Evolutionary conservation across 2,329 filamentous ascomycete species (phyloP), one percentile per base, ranked within the genome.

Genomic region (Teratosphaeria epicoccoides): DNA sequence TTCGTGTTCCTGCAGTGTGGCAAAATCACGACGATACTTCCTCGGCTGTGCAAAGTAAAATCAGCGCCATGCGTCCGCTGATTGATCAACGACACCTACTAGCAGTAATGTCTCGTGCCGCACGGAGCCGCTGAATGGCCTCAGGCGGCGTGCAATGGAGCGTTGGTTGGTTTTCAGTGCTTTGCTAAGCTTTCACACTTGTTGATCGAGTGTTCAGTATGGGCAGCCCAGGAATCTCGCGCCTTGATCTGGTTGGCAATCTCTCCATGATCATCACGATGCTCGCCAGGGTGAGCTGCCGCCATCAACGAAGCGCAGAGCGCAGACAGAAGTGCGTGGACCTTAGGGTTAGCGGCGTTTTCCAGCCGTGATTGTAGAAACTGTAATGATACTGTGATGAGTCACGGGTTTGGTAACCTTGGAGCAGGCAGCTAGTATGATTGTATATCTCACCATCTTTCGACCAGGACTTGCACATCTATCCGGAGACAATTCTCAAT

Each of bases 21-120:
- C 47, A 11, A 49, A 22, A 43, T 49, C 47, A 14, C 47, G 47
- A 6, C 47, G 47, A 33, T 37, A 43, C 47, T 49, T 49, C n/a
- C 43, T 37, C 20, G 47, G 26, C 17, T 37, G 22, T 47, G 17
- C 33, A 17, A 14, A 40, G 33, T 17, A 20, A 7, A 40, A 6
- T 40, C 14, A 40, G n/a, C 20, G n/a, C 6, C 14, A n/a, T 40
- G n/a, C n/a, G n/a, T 14, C 10, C 7, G 33, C 14, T 9, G 33
- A 17, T 17, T 9, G 14, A 17, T n/a, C 6, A 4, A 17, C n/a
- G 5, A 22, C 33, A 40, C 33, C 14, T 40, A 40, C 33, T 40
- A 17, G 33, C 33, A 40, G 33, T 40, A 20, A 40, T 20, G 14
- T 9, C 33, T 14, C 33, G 33, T 20, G 33, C 33, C n/a, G 33